Evolutionary conservation across 352 stramenopile species (phyloP).

Genomic region (Phytophthora nicotianae): DNA sequence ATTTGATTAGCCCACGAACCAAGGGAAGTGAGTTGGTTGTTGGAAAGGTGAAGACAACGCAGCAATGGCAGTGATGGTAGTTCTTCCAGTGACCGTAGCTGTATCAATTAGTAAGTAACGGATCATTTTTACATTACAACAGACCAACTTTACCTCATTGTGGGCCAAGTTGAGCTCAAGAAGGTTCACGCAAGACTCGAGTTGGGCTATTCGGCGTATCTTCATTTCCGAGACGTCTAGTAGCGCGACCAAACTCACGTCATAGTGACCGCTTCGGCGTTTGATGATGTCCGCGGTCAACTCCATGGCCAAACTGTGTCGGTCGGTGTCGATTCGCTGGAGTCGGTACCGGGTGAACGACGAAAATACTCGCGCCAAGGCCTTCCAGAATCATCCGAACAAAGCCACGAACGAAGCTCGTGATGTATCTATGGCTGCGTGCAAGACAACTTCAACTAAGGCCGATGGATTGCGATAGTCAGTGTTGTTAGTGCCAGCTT

Average conservation of each 20-base stretch:
- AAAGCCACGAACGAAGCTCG: constrained; percentile 1
- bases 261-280: constrained; percentile 76
- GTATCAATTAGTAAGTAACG: neutral
- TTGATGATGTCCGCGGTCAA: constrained; percentile 72
- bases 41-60: constrained; percentile 50
- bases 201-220: constrained; percentile 37
- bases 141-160: constrained; percentile 49
- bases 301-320: constrained; percentile 42
- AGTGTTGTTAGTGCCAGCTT: constrained; percentile 1
- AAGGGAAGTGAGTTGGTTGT: constrained; percentile 53
- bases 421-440: neutral
- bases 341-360: neutral
- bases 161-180: constrained; percentile 60
- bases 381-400: neutral
- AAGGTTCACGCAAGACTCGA: constrained; percentile 58
- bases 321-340: neutral
- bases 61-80: constrained; percentile 51
- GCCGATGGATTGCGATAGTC: neutral
- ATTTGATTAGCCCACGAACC: constrained; percentile 29
- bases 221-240: constrained; percentile 62
- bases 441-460: constrained; percentile 11
- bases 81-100: constrained; percentile 54
- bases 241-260: constrained; percentile 66
- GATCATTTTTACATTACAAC: neutral
- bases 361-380: neutral